Base-by-base conservation (phyloP, 2,329 filamentous ascomycete species). In the Xylariales sp. region DNA sequence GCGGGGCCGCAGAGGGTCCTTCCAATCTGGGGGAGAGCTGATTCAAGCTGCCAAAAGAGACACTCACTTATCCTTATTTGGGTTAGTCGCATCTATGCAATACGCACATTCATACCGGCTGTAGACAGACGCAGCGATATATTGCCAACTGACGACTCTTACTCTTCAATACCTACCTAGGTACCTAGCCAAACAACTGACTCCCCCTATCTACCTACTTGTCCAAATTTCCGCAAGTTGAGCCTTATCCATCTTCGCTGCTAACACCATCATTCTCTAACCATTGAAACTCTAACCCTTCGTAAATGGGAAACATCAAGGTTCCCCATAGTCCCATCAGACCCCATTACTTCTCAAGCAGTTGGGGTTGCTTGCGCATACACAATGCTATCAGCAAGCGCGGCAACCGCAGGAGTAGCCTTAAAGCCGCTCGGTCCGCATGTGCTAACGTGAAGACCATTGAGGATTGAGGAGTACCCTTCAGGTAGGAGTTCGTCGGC, bases 401-500 rank as follows among this genome's bases (percentile, higher is more conserved):
- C 46, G 1, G 48, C 34, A 14, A 36, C 56, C 7, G 43, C 67
- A 43, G 68, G 18, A 18, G 65, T 68, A 1, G 36, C 49, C 36
- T 39, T 65, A 9, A 49, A 53, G 23, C 46, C 57, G 28, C 16
- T 45, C 34, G 57, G 62, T 12, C 62, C 65, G 45, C 77, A 78
- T 23, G 73, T 78, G 52, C 69, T 72, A 14, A 77, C 76, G 30
- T 74, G 71, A 30, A 80, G 69, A 23, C 77, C 77, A 18, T 61
- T 67, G n/a, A 71, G 73, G 12, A 79, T 70, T 0, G 69, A 74
- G 2, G 73, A 67, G 23, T 77, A 71, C 5, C 79, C 82, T 46
- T 73, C 77, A 1, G 79, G 72, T 55, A 76, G 75, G 1, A 83
- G 78, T 56, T 75, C 72, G 62, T 83, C 81, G 9, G 75, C 71